Evolutionary conservation across 2,329 filamentous ascomycete genomes (phyloP).

Genomic region (Colletotrichum acutatum): DNA sequence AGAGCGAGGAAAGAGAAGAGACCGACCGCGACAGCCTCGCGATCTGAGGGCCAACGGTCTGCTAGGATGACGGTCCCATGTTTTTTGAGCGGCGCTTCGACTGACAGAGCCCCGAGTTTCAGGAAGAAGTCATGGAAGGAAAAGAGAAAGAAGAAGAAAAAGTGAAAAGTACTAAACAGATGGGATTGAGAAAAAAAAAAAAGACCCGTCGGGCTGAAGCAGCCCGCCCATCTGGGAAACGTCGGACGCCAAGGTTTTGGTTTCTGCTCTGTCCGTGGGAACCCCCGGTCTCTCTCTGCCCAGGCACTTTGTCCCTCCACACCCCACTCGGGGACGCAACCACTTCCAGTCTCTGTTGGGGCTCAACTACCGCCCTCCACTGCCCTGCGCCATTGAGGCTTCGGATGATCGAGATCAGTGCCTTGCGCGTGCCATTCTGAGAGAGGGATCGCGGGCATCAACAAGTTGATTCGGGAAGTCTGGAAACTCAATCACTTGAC

Average conservation of each 20-base stretch:
- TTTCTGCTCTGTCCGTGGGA: constrained; percentile 18
- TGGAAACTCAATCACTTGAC: not conserved
- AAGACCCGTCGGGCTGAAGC: constrained; percentile 1
- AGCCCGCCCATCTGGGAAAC: not conserved
- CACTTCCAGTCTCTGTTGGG: not conserved
- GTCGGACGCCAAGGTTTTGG: constrained; percentile 32
- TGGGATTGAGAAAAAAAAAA: constrained; percentile 1
- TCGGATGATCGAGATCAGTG: constrained; percentile 22
- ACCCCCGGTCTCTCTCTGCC: not conserved
- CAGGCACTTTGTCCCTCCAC: not conserved
- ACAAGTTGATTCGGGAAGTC: not conserved
- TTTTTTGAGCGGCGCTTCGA: not conserved
- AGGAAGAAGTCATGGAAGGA: constrained; percentile 13
- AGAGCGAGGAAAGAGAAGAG: not conserved
- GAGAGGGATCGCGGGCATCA: not conserved
- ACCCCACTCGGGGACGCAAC: constrained; percentile 3
- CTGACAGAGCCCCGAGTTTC: constrained; percentile 28
- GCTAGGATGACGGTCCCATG: constrained; percentile 3
- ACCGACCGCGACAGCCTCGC: not conserved
- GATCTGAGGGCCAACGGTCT: not conserved
- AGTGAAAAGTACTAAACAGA: not conserved
- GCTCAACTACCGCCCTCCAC: constrained; percentile 23
- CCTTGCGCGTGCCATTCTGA: not conserved
- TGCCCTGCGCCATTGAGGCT: constrained; percentile 1
- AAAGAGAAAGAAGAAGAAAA: not conserved